Percentiles rank a stretch among this genome's conserved stretches.
phyloP scores from a whole-genome alignment of 768 basidiomycete species.

The Amanita jacksonii region DNA sequence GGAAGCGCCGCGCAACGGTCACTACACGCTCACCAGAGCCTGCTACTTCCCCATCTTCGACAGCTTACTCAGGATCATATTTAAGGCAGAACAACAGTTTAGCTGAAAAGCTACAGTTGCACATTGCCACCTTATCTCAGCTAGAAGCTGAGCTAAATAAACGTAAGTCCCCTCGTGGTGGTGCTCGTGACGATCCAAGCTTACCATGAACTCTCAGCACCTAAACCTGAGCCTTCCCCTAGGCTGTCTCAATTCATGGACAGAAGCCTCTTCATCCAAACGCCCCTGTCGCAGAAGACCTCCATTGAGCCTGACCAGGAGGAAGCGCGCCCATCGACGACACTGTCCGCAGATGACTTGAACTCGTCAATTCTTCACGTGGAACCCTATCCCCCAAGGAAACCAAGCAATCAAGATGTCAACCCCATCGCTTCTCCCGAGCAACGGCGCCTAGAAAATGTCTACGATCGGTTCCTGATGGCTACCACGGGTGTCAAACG shows the following conservation, averaged over 20 bases:
- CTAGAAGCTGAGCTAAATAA: slow-evolving; percentile 57
- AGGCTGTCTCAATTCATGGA: slow-evolving; percentile 63
- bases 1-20: slow-evolving; percentile 55
- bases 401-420: slow-evolving; percentile 24
- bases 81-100: slow-evolving; percentile 53
- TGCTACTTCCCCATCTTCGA: slow-evolving; percentile 15
- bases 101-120: slow-evolving; percentile 43
- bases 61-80: slow-evolving; percentile 38
- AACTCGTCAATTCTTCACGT: slow-evolving; percentile 54
- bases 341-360: slow-evolving; percentile 41
- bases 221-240: slow-evolving; percentile 33
- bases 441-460: slow-evolving; percentile 55
- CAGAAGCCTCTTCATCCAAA: slow-evolving; percentile 56
- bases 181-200: not conserved
- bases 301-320: slow-evolving; percentile 18
- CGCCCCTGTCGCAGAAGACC: slow-evolving; percentile 33
- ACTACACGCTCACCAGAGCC: slow-evolving; percentile 52
- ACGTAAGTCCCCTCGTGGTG: slow-evolving; percentile 31
- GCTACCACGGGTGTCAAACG: slow-evolving; percentile 75
- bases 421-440: slow-evolving; percentile 44
- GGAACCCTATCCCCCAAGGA: slow-evolving; percentile 51
- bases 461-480: slow-evolving; percentile 79
- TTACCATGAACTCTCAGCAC: slow-evolving; percentile 19
- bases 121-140: slow-evolving; percentile 56
- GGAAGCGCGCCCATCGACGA: slow-evolving; percentile 16